Percentiles rank a stretch among this genome's conserved stretches.
Conservation (phyloP, 257 asterid species). For the Henckelia pumila region DNA sequence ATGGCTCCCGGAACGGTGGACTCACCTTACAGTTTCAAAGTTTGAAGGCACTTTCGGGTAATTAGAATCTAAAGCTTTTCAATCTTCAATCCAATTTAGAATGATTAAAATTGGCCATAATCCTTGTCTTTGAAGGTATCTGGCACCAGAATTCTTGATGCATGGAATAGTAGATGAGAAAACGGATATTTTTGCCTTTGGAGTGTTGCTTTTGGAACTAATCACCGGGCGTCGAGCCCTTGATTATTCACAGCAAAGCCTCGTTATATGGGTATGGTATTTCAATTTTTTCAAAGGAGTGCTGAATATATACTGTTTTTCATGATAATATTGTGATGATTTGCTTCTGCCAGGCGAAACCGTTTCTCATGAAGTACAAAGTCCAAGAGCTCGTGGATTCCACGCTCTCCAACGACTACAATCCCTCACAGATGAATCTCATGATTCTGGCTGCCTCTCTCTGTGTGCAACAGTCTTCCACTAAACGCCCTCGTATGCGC, state of each 20-base stretch:
- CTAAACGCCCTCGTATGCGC: conserved; percentile 75
- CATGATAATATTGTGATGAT: background rate
- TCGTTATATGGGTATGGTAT: conserved; percentile 79
- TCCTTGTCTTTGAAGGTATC: conserved; percentile 8
- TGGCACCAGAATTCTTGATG: conserved; percentile 87
- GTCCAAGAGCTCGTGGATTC: conserved; percentile 76
- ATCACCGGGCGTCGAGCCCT: conserved; percentile 38
- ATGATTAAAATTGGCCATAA: background rate
- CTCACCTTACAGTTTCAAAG: conserved; percentile 73
- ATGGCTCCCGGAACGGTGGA: conserved; percentile 87
- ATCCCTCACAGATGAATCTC: conserved; percentile 69
- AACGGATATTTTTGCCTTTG: conserved; percentile 78
- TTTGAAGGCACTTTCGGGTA: conserved; percentile 88
- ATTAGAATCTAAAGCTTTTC: too few relatives aligned
- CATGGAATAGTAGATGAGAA: conserved; percentile 90
- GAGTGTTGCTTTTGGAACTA: conserved; percentile 70
- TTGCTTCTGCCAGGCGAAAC: conserved; percentile 59
- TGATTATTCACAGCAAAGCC: conserved; percentile 25
- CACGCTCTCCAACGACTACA: conserved; percentile 53
- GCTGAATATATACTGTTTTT: background rate
- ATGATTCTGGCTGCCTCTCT: conserved; percentile 70
- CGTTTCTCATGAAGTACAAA: conserved; percentile 77
- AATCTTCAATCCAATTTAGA: too few relatives aligned
- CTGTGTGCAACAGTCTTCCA: conserved; percentile 81
- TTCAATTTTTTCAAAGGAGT: background rate